phyloP scores from a whole-genome alignment of 768 basidiomycete species.

The Calocybe indica region DNA sequence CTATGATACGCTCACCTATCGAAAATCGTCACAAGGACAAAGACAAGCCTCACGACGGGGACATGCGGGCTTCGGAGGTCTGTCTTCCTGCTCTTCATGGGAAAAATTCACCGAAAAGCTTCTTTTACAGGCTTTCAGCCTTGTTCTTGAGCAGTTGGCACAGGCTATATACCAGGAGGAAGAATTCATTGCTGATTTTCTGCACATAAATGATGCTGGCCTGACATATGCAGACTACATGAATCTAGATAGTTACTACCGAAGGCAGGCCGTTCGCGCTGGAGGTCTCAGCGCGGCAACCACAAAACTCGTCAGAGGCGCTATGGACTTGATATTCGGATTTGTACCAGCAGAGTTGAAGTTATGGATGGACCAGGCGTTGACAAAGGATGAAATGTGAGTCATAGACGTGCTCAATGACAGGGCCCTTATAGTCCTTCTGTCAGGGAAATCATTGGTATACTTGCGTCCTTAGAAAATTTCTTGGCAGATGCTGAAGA shows the following conservation, averaged over 20 bases:
- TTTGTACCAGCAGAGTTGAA: slow-evolving; percentile 83
- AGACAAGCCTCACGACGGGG: slow-evolving; percentile 51
- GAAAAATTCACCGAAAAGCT: not conserved
- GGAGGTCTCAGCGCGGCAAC: slow-evolving; percentile 64
- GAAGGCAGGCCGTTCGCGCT: slow-evolving; percentile 79
- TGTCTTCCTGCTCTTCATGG: slow-evolving; percentile 3
- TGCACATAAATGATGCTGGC: slow-evolving; percentile 84
- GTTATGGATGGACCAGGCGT: slow-evolving; percentile 74
- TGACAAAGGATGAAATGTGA: slow-evolving; percentile 75
- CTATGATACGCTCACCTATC: slow-evolving; percentile 73
- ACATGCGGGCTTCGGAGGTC: slow-evolving; percentile 70
- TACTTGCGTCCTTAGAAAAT: slow-evolving; percentile 73
- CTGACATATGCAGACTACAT: slow-evolving; percentile 96
- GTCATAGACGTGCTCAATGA: slow-evolving; percentile 5
- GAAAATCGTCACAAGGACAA: slow-evolving; percentile 58
- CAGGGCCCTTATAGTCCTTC: slow-evolving; percentile 1
- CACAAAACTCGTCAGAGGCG: slow-evolving; percentile 74
- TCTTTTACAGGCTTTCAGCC: slow-evolving; percentile 57
- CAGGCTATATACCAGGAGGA: slow-evolving; percentile 77
- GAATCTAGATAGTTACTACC: slow-evolving; percentile 90
- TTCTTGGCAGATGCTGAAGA: slow-evolving; percentile 76
- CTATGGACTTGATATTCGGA: slow-evolving; percentile 94
- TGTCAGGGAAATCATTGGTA: slow-evolving; percentile 77
- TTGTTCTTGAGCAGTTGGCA: slow-evolving; percentile 70
- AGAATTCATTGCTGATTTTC: slow-evolving; percentile 85